Conservation (phyloP, 2,329 filamentous ascomycete genomes). For the Endoconidiophora laricicola region DNA sequence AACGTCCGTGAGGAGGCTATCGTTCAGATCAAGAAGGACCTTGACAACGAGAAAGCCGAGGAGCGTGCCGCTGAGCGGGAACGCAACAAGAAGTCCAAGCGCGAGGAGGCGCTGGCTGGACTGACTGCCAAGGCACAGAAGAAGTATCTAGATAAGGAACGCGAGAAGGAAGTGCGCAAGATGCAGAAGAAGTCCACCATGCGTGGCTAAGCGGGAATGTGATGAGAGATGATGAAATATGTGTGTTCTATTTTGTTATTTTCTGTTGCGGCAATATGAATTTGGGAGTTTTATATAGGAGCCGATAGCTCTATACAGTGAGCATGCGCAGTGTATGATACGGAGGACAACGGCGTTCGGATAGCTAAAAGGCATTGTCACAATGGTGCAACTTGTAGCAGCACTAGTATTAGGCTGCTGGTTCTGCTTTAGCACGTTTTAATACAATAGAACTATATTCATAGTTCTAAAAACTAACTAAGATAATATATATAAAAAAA, state of each 20-base stretch:
- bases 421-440: too few species aligned
- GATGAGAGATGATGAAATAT: too few species aligned
- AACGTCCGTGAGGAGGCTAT: slow-evolving; percentile 65
- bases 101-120: slow-evolving; percentile 62
- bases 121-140: slow-evolving; percentile 72
- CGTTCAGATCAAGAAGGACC: slow-evolving; percentile 59
- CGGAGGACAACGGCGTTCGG: too few species aligned
- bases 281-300: neutral
- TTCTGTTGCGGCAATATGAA: neutral
- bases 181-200: slow-evolving; percentile 37
- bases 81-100: slow-evolving; percentile 71
- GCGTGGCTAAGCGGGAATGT: slow-evolving; percentile 24
- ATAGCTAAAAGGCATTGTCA: too few species aligned
- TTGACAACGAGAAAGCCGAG: slow-evolving; percentile 68
- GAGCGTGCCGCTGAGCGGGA: slow-evolving; percentile 57
- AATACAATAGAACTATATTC: too few species aligned
- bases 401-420: too few species aligned
- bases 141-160: slow-evolving; percentile 69
- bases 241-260: too few species aligned
- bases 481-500: too few species aligned
- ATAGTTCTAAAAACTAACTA: too few species aligned
- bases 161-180: slow-evolving; percentile 51
- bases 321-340: too few species aligned
- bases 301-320: too few species aligned
- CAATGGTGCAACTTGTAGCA: too few species aligned